phyloP scores from a whole-genome alignment of 1,284 basidiomycete species.

The Inonotus hispidus region DNA sequence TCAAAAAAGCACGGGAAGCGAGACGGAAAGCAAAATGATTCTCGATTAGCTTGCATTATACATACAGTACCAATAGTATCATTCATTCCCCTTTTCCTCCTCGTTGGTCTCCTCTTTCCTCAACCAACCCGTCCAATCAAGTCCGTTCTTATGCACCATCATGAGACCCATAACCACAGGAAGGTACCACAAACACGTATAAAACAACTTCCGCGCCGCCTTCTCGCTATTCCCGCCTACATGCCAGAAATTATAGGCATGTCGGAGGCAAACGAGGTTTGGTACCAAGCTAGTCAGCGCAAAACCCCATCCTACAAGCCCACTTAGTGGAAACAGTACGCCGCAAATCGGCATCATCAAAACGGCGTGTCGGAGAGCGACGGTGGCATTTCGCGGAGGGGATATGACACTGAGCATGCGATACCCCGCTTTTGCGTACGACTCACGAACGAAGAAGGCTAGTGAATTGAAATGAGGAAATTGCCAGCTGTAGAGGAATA shows the following conservation, averaged over 20 bases:
- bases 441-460: constrained; percentile 81
- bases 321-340: constrained; percentile 78
- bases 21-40: constrained; percentile 27
- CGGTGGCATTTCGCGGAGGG: constrained; percentile 79
- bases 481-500: constrained; percentile 94
- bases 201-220: constrained; percentile 75
- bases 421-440: constrained; percentile 93
- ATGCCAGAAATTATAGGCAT: constrained; percentile 76
- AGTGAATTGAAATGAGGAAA: constrained; percentile 98
- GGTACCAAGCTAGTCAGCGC: constrained; percentile 75
- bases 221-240: constrained; percentile 58
- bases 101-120: constrained; percentile 26
- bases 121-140: constrained; percentile 64
- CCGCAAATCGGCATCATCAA: constrained; percentile 80
- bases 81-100: not conserved
- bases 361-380: constrained; percentile 79
- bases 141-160: constrained; percentile 89
- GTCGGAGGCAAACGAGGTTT: constrained; percentile 67
- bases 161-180: constrained; percentile 88
- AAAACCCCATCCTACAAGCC: constrained; percentile 85
- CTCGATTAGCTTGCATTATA: not conserved
- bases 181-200: constrained; percentile 87
- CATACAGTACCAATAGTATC: not conserved
- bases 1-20: constrained; percentile 51
- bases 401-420: constrained; percentile 86